These are phyloP conservation scores for Podaxis pistillaris DNA, from an alignment of 768 basidiomycete genomes.

Conservation along the genomic window DNA sequence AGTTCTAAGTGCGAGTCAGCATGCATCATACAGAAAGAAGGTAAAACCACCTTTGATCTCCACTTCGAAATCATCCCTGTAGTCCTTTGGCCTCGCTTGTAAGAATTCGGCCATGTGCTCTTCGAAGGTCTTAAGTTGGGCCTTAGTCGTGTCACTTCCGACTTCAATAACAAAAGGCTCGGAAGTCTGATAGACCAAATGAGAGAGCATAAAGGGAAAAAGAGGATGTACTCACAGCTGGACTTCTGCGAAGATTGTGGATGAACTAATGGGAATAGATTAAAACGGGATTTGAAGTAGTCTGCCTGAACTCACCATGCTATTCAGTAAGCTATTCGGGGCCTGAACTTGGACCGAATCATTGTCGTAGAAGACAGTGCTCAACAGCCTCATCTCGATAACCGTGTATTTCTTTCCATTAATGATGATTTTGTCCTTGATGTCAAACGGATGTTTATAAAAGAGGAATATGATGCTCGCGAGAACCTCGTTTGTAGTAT, in stretches of 20 bases:
- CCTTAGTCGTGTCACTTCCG: background rate
- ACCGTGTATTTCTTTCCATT: conserved; percentile 3
- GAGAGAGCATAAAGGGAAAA: too few species aligned
- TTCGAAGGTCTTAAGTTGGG: background rate
- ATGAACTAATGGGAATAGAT: background rate
- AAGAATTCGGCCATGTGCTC: background rate
- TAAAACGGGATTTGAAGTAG: background rate
- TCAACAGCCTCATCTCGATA: conserved; percentile 1
- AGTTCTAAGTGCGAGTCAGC: background rate
- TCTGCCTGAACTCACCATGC: background rate
- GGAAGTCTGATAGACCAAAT: background rate
- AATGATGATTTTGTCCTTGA: conserved; percentile 2
- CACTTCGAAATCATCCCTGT: conserved; percentile 8
- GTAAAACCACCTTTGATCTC: background rate
- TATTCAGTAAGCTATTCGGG: conserved; percentile 10
- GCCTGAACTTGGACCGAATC: conserved; percentile 2
- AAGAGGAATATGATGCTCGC: conserved; percentile 2
- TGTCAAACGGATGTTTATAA: conserved; percentile 6
- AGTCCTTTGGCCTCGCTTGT: background rate
- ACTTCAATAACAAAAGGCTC: background rate
- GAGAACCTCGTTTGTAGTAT: background rate
- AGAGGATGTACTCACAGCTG: background rate
- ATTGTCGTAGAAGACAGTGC: conserved; percentile 6
- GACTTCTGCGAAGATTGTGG: conserved; percentile 7
- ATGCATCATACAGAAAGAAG: too few species aligned